Conservation (phyloP, 2,329 filamentous ascomycete species). For the Fusarium clavum region DNA sequence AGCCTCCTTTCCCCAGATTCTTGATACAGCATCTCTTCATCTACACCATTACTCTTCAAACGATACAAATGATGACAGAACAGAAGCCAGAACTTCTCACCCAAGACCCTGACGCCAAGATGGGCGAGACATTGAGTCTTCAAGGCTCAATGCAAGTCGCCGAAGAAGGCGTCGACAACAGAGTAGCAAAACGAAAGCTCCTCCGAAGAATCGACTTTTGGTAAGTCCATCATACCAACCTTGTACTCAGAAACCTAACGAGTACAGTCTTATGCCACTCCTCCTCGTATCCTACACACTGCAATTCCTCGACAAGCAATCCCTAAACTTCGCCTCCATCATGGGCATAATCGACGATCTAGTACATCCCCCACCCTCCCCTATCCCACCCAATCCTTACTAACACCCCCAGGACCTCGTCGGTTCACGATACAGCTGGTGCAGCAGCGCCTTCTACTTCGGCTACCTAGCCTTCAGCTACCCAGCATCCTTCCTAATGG, state of each 20-base stretch:
- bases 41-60: too few species aligned
- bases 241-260: neutral
- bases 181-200: neutral
- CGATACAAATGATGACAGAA: too few species aligned
- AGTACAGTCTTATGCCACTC: conserved; percentile 30
- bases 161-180: conserved; percentile 16
- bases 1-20: neutral
- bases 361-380: neutral
- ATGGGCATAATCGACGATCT: conserved; percentile 42
- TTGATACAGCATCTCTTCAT: neutral
- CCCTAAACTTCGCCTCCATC: conserved; percentile 40
- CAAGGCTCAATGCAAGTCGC: conserved; percentile 22
- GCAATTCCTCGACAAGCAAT: conserved; percentile 44
- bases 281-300: conserved; percentile 41
- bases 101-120: conserved; percentile 13
- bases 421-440: conserved; percentile 39
- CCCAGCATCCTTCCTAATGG: conserved; percentile 41
- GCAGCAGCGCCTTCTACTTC: conserved; percentile 41
- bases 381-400: too few species aligned
- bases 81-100: too few species aligned
- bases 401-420: conserved; percentile 23
- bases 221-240: neutral
- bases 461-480: conserved; percentile 43
- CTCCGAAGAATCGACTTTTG: conserved; percentile 35
- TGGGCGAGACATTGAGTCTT: conserved; percentile 29